phyloP scores from a whole-genome alignment of 2,329 filamentous ascomycete genomes.

The Zasmidium cellare region DNA sequence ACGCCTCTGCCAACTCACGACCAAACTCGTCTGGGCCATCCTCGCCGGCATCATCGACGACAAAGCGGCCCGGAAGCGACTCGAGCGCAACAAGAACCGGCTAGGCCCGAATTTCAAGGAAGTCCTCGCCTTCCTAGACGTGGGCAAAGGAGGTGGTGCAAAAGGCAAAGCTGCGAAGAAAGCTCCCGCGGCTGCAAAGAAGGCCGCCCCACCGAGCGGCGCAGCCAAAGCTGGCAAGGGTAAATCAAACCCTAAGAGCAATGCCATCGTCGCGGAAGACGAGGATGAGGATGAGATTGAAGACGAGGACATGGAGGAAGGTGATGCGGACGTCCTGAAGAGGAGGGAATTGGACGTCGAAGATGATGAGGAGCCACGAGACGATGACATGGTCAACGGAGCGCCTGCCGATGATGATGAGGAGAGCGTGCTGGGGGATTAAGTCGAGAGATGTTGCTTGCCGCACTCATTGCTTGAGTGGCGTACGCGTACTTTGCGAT shows the following conservation, averaged over 20 bases:
- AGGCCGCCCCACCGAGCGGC: slow-evolving; percentile 34
- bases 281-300: slow-evolving; percentile 40
- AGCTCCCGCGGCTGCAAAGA: slow-evolving; percentile 29
- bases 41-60: slow-evolving; percentile 72
- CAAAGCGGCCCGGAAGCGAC: slow-evolving; percentile 64
- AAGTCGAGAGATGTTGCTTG: not conserved
- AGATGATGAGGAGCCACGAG: slow-evolving; percentile 36
- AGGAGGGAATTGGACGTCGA: slow-evolving; percentile 27
- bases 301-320: slow-evolving; percentile 46
- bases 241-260: slow-evolving; percentile 40
- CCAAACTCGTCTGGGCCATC: slow-evolving; percentile 80
- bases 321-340: slow-evolving; percentile 24
- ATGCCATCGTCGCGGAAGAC: slow-evolving; percentile 44
- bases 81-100: slow-evolving; percentile 76
- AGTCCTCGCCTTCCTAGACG: slow-evolving; percentile 77
- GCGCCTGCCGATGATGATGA: slow-evolving; percentile 47
- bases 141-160: slow-evolving; percentile 48
- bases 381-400: slow-evolving; percentile 37
- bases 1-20: slow-evolving; percentile 79
- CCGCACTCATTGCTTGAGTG: no score
- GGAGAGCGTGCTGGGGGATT: slow-evolving; percentile 45
- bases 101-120: slow-evolving; percentile 86
- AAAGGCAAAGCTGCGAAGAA: slow-evolving; percentile 39
- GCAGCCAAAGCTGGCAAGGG: slow-evolving; percentile 41
- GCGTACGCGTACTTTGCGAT: not conserved